Base-by-base conservation (phyloP, 2,329 filamentous ascomycete species). In the Alternaria ventricosa region DNA sequence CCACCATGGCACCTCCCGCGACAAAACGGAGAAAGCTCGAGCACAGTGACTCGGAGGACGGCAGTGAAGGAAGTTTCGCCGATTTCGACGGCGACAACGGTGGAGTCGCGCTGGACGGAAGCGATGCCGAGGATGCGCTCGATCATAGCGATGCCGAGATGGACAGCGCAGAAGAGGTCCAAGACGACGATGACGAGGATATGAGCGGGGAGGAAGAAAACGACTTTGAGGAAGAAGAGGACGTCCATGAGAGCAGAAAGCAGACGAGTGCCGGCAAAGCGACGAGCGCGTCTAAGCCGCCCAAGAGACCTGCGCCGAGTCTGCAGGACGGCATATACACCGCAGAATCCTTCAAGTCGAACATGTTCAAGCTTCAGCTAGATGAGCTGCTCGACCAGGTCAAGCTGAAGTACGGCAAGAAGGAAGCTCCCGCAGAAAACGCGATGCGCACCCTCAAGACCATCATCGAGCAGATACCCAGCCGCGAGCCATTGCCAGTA, bases 331-430 rank as follows among this genome's bases (percentile, higher is more conserved):
- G 80, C 55, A 77, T 81, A 25, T 86, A 84, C 73, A 81, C 79
- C 20, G 83, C 82, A 30, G 86, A 86, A 51, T 83, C 86, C n/a
- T 90, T 87, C 82, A 89, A 89, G 73, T 89, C 88, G 46, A 89
- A 85, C 74, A 81, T 90, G 60, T 90, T 92, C 81, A 90, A 90
- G 74, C 78, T 91, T 10, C 89, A 92, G 74, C 83, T 90, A 33
- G 87, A 91, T 66, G 88, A 90, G 69, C 80, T 92, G 60, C 76
- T 91, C 55, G 78, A 81, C 7, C 86, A 88, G 67, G 80, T 89
- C 54, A 84, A 84, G 69, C 86, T 85, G 33, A 85, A 87, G 64
- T 87, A 89, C 67, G 86, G 86, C 30, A 87, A 86, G 73, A 85
- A 85, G 66, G 81, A 87, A 64, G 82, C 78, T 11, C 80, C 83